phyloP scores from a whole-genome alignment of 257 asterid genomes.

The Linderniella brevidens region DNA sequence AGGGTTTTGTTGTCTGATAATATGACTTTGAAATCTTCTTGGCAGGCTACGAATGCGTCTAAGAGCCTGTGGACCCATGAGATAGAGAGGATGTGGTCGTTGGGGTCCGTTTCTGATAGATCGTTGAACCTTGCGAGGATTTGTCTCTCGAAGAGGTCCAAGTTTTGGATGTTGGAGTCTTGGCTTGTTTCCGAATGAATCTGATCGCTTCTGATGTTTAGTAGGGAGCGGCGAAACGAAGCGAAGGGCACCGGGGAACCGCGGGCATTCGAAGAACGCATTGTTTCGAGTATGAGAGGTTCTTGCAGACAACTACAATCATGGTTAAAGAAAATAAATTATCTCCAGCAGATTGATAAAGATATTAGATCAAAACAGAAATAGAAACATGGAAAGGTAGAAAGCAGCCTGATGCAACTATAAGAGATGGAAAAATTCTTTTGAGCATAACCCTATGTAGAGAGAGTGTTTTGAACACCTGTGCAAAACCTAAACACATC shows the following conservation, averaged over 20 bases:
- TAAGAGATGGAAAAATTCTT: too few species aligned
- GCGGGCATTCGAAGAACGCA: slow-evolving; percentile 61
- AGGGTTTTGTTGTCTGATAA: slow-evolving; percentile 24
- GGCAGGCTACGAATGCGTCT: slow-evolving; percentile 43
- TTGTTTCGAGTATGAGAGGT: slow-evolving; percentile 13
- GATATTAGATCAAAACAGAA: too few species aligned
- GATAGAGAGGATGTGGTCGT: slow-evolving; percentile 52
- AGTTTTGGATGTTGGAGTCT: slow-evolving; percentile 21
- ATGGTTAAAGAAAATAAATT: too few species aligned
- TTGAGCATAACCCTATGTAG: too few species aligned
- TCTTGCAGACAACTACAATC: too few species aligned
- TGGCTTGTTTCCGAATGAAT: slow-evolving; percentile 42
- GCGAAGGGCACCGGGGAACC: slow-evolving; percentile 53
- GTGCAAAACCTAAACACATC: too few species aligned
- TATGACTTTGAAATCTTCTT: slow-evolving; percentile 38
- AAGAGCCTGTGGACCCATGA: slow-evolving; percentile 66
- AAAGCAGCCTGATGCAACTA: too few species aligned
- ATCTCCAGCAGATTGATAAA: too few species aligned
- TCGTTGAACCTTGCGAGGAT: slow-evolving; percentile 36
- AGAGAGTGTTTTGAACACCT: too few species aligned
- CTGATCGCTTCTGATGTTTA: slow-evolving; percentile 42
- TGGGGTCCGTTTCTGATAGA: slow-evolving; percentile 30
- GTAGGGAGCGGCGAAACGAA: slow-evolving; percentile 66
- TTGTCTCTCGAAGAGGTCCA: slow-evolving; percentile 44
- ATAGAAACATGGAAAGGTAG: too few species aligned